Conservation (phyloP, 129 eudicot species). For the Calendula officinalis region DNA sequence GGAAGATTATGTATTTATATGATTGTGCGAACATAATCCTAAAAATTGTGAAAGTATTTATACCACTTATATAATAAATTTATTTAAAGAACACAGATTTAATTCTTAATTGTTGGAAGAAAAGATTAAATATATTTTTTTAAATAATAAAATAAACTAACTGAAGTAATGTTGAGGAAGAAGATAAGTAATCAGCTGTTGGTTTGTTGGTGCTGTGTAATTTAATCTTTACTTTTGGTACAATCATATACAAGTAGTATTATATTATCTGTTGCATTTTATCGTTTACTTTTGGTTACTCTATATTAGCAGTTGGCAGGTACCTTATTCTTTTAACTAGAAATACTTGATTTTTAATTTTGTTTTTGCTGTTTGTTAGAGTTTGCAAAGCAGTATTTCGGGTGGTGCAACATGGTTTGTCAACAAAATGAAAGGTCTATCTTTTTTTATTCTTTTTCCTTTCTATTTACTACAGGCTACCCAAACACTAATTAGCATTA, state of each 20-base stretch:
- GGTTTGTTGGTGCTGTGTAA: not conserved
- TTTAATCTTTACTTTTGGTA: not conserved
- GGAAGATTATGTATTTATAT: too few species aligned
- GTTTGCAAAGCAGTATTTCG: slow-evolving; percentile 68
- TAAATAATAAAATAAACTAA: too few species aligned
- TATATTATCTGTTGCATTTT: not conserved
- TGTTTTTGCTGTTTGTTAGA: slow-evolving; percentile 37
- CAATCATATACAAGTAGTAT: not conserved
- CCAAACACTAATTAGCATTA: too few species aligned
- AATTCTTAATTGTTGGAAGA: too few species aligned
- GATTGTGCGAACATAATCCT: too few species aligned
- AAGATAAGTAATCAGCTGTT: too few species aligned
- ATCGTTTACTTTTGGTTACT: not conserved
- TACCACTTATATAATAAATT: too few species aligned
- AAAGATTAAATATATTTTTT: too few species aligned
- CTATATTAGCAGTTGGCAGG: slow-evolving; percentile 7
- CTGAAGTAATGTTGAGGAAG: too few species aligned
- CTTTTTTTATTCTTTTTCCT: not conserved
- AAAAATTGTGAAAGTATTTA: too few species aligned
- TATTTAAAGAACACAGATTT: too few species aligned
- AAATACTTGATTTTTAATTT: slow-evolving; percentile 8
- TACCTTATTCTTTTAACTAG: not conserved
- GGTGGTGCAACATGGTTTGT: slow-evolving; percentile 82
- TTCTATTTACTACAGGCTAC: too few species aligned
- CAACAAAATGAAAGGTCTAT: slow-evolving; percentile 68